Conservation (phyloP, 169 alveolate genomes). For the Eimeria falciformis region DNA sequence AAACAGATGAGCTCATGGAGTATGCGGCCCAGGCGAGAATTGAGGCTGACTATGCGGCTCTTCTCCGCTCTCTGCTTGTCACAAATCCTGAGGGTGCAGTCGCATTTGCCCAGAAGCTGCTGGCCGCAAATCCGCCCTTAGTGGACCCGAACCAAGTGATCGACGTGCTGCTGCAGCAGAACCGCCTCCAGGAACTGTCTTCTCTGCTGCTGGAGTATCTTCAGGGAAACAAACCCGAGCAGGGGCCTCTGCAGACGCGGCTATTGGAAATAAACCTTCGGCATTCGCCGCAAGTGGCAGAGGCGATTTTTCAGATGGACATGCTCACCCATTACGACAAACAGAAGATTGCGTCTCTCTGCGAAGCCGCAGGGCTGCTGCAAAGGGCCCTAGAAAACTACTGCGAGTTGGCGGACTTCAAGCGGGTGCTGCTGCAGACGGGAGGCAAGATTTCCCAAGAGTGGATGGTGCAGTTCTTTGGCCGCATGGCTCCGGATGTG, state of each 20-base stretch:
- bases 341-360: constrained; percentile 95
- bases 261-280: constrained; percentile 96
- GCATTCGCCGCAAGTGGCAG: constrained; percentile 95
- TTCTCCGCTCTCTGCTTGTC: constrained; percentile 80
- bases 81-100: constrained; percentile 82
- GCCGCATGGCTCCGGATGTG: constrained; percentile 47
- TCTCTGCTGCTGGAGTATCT: constrained; percentile 98
- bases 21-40: constrained; percentile 83
- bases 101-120: constrained; percentile 81
- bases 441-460: constrained; percentile 75
- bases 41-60: constrained; percentile 82
- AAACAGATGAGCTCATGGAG: constrained; percentile 91
- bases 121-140: constrained; percentile 79
- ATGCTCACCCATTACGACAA: constrained; percentile 98
- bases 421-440: constrained; percentile 89
- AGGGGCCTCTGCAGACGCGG: constrained; percentile 98
- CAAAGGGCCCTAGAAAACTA: constrained; percentile 97
- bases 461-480: constrained; percentile 71
- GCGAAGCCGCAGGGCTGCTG: constrained; percentile 98
- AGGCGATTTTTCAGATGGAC: constrained; percentile 95
- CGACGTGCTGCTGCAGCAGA: constrained; percentile 92
- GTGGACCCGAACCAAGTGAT: constrained; percentile 85
- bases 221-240: constrained; percentile 97
- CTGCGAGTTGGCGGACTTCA: constrained; percentile 94
- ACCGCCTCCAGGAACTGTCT: constrained; percentile 97